Conservation (phyloP, 306 rosid species). For the Leucaena leucocephala region DNA sequence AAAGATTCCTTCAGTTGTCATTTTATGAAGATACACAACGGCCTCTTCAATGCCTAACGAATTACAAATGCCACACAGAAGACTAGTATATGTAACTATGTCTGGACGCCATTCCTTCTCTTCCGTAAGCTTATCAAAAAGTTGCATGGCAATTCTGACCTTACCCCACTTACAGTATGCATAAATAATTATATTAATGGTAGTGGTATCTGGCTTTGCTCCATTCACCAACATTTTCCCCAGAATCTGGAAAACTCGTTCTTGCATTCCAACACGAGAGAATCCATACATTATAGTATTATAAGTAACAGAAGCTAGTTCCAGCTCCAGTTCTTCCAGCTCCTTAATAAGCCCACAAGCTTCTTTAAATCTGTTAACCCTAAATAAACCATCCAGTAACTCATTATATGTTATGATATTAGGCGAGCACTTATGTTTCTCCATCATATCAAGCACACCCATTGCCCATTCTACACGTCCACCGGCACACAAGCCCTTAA, state of each 20-base stretch:
- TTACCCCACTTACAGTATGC: constrained; percentile 70
- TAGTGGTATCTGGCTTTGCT: constrained; percentile 58
- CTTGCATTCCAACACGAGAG: constrained; percentile 58
- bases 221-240: constrained; percentile 74
- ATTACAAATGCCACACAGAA: constrained; percentile 74
- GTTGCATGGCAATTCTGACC: constrained; percentile 56
- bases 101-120: constrained; percentile 67
- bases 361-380: constrained; percentile 51
- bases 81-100: constrained; percentile 65
- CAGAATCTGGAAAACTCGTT: constrained; percentile 59
- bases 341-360: constrained; percentile 67
- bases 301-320: constrained; percentile 62
- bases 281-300: constrained; percentile 80
- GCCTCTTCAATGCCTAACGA: constrained; percentile 70
- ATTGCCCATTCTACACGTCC: constrained; percentile 72
- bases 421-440: constrained; percentile 61
- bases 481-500: constrained; percentile 69
- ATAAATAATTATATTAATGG: constrained; percentile 56
- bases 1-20: constrained; percentile 59
- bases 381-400: constrained; percentile 74
- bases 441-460: constrained; percentile 63
- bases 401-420: constrained; percentile 76
- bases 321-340: constrained; percentile 55
- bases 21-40: constrained; percentile 60
- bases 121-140: constrained; percentile 52